Base-by-base conservation (phyloP, 1,284 basidiomycete genomes). In the Erythrobasidium hasegawianum region DNA sequence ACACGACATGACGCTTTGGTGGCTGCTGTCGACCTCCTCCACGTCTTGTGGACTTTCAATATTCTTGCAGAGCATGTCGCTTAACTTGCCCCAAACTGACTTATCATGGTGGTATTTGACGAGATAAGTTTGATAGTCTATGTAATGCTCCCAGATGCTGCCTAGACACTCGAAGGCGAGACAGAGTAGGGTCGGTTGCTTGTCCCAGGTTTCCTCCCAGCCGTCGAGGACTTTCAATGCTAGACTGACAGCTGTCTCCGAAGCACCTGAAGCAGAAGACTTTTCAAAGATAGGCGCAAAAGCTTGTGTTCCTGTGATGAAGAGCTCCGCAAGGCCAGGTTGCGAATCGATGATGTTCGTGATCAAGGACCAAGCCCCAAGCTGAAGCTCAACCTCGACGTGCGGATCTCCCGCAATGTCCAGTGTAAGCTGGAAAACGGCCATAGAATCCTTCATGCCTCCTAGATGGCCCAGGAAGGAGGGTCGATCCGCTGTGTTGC, bases 311-410 rank as follows among this genome's bases (percentile, higher is more conserved):
- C 86, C 92, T 0, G 85, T 85, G 58, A 91, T 85, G 66, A 95
- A 87, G 16, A 96, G 81, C 50, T 84, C 83, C 0, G 90, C 90
- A 4, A 96, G 81, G 0, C 92, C 90, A 1, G 93, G 91, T 74
- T 95, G 91, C 64, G 86, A 87, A 69, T 90, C 86, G 20, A 93
- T 85, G 2, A 90, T 86, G 13, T 89, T 81, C 0, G 87, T 82
- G 75, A 5, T 88, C 83, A 2, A 82, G 84, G 22, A 82, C 81
- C 73, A 86, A 0, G 90, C 79, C 0, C 84, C 82, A 65, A 84
- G 83, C 20, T 91, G 80, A 4, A 90, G 81, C 1, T 81, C 81
- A 62, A 29, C 81, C 0, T 88, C 84, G 67, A 86, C 84, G 7
- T 85, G 75, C 0, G 87, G 85, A 33, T 75, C 75, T 29, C 61